Evolutionary conservation across 1,284 basidiomycete genomes (phyloP), one percentile per base, ranked within the genome.

Genomic region (Puccinia triticina): DNA sequence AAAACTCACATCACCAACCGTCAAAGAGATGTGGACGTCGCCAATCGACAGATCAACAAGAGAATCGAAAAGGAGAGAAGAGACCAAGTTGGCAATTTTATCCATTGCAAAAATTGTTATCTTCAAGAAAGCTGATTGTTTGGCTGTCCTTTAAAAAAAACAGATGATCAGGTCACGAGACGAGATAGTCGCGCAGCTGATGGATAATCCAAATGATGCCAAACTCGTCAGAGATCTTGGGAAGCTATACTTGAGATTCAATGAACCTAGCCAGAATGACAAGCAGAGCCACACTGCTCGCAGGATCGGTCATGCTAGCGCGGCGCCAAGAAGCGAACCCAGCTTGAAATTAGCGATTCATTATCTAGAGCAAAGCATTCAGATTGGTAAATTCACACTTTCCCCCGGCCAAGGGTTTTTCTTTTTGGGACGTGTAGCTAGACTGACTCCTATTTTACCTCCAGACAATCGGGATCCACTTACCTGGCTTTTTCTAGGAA

Each of bases 331-430:
- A 34, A 78, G 77, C 64, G 77, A 78, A 55, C 77, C 77, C 34
- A 78, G 77, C 34, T 40, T 78, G 14, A 78, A 78, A 69, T 55
- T 78, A 55, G 59, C 77, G 11, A 78, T 78, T 71, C 77, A 78
- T 40, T 78, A 78, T 40, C 34, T 78, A 53, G 77, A 78, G 26
- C 77, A 78, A 69, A 78, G 77, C 50, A 78, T 78, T 37, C 77
- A 78, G 37, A 48, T 78, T 2, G 64, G 77, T 78, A 48, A 77
- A 34, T 48, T 50, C 37, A 55, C 53, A 55, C 10, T 48, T 48
- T 32, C 7, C 26, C 11, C 53, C 2, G 26, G 21, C 10, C 50
- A 75, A 26, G 34, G 32, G 12, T 4, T 14, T 43, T 67, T 67
- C 23, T 3, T 67, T 43, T 55, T 67, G 50, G 32, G 32, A 67